These are phyloP conservation scores for Geranium rotundifolium DNA, from an alignment of 345 rosid genomes.

Conservation along the genomic window DNA sequence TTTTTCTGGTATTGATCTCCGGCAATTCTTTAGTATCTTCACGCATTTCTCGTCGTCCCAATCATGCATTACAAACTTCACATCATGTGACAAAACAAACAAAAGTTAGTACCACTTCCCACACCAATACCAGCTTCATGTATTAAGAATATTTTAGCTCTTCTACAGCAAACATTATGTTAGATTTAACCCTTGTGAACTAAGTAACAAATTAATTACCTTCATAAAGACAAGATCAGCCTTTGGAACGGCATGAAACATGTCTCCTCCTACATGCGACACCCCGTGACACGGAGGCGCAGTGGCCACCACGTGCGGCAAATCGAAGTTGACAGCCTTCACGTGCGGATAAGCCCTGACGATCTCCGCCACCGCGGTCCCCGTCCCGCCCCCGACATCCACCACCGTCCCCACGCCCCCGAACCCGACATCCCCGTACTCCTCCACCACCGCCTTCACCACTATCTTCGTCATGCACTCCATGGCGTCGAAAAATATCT, in stretches of 20 bases:
- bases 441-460: slow-evolving; percentile 2
- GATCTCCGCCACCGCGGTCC: slow-evolving; percentile 5
- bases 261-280: slow-evolving; percentile 14
- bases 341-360: slow-evolving; percentile 11
- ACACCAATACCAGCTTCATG: no score
- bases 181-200: no score
- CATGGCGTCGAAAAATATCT: slow-evolving; percentile 14
- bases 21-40: no score
- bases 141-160: no score
- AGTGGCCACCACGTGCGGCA: slow-evolving; percentile 14
- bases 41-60: no score
- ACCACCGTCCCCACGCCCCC: slow-evolving; percentile 1
- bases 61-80: no score
- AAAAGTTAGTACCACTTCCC: no score
- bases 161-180: no score
- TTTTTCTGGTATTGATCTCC: no score
- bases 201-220: slow-evolving; percentile 11
- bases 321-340: slow-evolving; percentile 15
- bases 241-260: slow-evolving; percentile 17
- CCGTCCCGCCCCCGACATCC: slow-evolving; percentile 22
- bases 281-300: slow-evolving; percentile 13
- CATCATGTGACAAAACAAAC: no score
- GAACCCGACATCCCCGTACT: slow-evolving; percentile 8
- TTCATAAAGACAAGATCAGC: slow-evolving; percentile 18
- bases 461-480: slow-evolving; percentile 10